Conservation (phyloP, 2,329 filamentous ascomycete genomes). For the Apiospora kogelbergensis region DNA sequence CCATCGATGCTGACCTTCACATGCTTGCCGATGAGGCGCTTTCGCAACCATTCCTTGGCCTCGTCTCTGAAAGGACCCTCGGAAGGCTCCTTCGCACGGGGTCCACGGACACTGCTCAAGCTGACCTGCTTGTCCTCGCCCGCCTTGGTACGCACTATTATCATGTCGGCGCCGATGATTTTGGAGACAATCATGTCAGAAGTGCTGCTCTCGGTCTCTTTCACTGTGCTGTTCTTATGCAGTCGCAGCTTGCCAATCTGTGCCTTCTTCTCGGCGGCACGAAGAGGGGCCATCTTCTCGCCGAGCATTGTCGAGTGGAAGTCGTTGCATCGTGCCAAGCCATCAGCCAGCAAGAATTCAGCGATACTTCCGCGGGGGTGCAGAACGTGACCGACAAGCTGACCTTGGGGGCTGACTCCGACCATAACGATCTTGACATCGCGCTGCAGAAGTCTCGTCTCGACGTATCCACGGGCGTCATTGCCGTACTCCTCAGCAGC, state of each 20-base stretch:
- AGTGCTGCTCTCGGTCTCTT: slow-evolving; percentile 61
- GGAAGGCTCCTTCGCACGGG: slow-evolving; percentile 82
- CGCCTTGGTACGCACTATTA: slow-evolving; percentile 81
- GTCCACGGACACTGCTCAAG: slow-evolving; percentile 89
- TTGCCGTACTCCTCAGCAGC: slow-evolving; percentile 87
- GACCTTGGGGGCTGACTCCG: slow-evolving; percentile 84
- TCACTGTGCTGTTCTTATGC: slow-evolving; percentile 78
- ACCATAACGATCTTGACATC: slow-evolving; percentile 80
- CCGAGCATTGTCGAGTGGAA: slow-evolving; percentile 94
- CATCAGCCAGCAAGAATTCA: slow-evolving; percentile 84
- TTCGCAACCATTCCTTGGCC: slow-evolving; percentile 93
- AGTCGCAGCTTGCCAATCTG: slow-evolving; percentile 75
- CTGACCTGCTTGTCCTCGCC: slow-evolving; percentile 87
- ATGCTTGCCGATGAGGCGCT: slow-evolving; percentile 93
- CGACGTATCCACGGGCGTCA: slow-evolving; percentile 85
- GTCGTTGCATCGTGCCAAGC: slow-evolving; percentile 89
- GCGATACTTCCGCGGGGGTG: slow-evolving; percentile 93
- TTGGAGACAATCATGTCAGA: slow-evolving; percentile 82
- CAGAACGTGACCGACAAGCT: slow-evolving; percentile 83
- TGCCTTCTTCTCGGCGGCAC: slow-evolving; percentile 83
- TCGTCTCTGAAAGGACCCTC: slow-evolving; percentile 89
- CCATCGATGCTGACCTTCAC: slow-evolving; percentile 88
- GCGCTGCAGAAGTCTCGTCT: slow-evolving; percentile 81
- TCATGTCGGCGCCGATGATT: slow-evolving; percentile 84
- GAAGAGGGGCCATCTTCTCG: slow-evolving; percentile 79